Evolutionary conservation across 2,329 filamentous ascomycete genomes (phyloP), one percentile per base, ranked within the genome.

Genomic region (Scedosporium apiospermum): DNA sequence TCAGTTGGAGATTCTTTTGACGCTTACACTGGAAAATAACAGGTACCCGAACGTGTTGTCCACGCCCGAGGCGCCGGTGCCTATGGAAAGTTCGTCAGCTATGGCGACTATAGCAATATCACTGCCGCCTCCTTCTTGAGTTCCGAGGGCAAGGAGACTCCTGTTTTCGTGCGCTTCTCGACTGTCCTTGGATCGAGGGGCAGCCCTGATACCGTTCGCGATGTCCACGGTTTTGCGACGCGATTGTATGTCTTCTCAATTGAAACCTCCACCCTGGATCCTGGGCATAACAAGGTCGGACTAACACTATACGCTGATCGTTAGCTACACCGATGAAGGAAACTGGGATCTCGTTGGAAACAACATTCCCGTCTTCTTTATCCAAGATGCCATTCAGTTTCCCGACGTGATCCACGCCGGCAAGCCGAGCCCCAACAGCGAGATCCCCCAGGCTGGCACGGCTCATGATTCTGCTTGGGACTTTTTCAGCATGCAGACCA

Each of bases 381-480:
- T 91, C 64, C 87, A 90, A 66, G 88, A 91, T 68, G 83, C 87
- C 0, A 83, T 90, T 65, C 90, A 91, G 69, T 90, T 90, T 68
- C 87, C 88, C 0, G 87, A 90, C 65, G 71, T 90, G 12, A 84
- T 83, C 23, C 80, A 83, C 63, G 78, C 80, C 1, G 83, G 78
- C 42, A 91, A 91, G 73, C 87, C 88, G 0, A 85, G 90, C 67
- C 88, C 88, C 0, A 77, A 89, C 67, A 87, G 81, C 61, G 88
- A 90, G 67, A 80, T 90, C 0, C 88, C 89, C 0, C 88, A 91
- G 70, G 89, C 82, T 0, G 88, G 90, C 69, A 76, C 80, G 0
- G 88, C 87, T 0, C 88, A 90, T 70, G 88, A 90, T 73, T 90
- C 89, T 69, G 90, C 90, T 68, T 91, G 88, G 88, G 88, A 92